A percentile compares a stretch with the other conserved stretches of the same genome.
Evolutionary conservation across 2,329 filamentous ascomycete genomes (phyloP).

Genomic region (Chrysoporthe deuterocubensis): DNA sequence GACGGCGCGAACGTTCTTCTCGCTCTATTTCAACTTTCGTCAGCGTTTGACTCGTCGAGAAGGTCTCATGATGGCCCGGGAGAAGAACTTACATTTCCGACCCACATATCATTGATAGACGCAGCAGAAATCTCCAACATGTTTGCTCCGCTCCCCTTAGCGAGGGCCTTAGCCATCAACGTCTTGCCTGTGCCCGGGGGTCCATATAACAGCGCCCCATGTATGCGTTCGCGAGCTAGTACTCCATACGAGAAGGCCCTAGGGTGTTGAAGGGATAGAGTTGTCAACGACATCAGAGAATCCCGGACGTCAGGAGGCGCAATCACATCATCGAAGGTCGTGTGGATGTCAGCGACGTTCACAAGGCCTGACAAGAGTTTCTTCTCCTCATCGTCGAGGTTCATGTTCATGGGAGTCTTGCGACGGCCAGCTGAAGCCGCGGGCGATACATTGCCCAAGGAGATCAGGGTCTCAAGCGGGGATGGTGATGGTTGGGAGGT

Average conservation of each 20-base stretch:
- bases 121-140: conserved; percentile 89
- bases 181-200: conserved; percentile 82
- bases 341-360: conserved; percentile 78
- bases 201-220: conserved; percentile 85
- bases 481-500: conserved; percentile 39
- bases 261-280: conserved; percentile 81
- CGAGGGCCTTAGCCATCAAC: conserved; percentile 69
- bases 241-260: conserved; percentile 98
- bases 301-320: conserved; percentile 82
- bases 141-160: conserved; percentile 69
- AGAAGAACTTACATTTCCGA: conserved; percentile 67
- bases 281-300: conserved; percentile 85
- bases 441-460: conserved; percentile 24
- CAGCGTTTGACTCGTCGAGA: background rate
- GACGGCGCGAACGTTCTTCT: conserved; percentile 93
- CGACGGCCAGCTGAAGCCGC: conserved; percentile 10
- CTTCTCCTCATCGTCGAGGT: conserved; percentile 78
- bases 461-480: conserved; percentile 20
- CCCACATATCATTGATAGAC: conserved; percentile 94
- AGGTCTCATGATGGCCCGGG: background rate
- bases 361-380: conserved; percentile 81
- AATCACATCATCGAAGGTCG: conserved; percentile 87
- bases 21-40: conserved; percentile 45
- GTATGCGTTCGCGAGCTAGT: conserved; percentile 86
- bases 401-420: conserved; percentile 35